A percentile compares a stretch with the other conserved stretches of the same genome.
These are phyloP conservation scores for Amaranthus cruentus DNA, from an alignment of 148 eudicot species.

Conservation along the genomic window DNA sequence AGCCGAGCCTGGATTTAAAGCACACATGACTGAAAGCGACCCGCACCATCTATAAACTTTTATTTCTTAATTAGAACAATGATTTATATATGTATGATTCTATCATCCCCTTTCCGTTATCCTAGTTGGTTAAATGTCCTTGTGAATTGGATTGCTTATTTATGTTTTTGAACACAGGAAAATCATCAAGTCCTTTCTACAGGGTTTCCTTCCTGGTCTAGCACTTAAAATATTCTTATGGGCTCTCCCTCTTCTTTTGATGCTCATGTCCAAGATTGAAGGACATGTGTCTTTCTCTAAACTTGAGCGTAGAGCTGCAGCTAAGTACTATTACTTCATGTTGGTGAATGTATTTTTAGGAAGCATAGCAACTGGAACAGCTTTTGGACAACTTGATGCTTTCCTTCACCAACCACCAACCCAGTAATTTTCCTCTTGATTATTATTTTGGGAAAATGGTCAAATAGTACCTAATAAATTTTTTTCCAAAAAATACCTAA, in stretches of 20 bases:
- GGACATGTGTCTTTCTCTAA: slow-evolving; percentile 76
- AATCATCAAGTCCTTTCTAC: slow-evolving; percentile 80
- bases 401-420: slow-evolving; percentile 85
- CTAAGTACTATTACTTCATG: slow-evolving; percentile 95
- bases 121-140: no score
- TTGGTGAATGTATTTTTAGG: slow-evolving; percentile 95
- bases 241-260: slow-evolving; percentile 70
- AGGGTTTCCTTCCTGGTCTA: slow-evolving; percentile 97
- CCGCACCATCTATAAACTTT: no score
- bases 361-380: slow-evolving; percentile 85
- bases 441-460: neutral
- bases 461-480: no score
- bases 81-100: no score
- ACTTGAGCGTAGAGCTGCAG: slow-evolving; percentile 78
- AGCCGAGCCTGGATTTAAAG: no score
- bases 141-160: neutral
- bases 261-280: slow-evolving; percentile 91
- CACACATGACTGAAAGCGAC: no score
- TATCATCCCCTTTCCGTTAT: no score
- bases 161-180: slow-evolving; percentile 42
- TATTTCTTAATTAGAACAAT: no score
- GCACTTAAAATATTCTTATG: slow-evolving; percentile 80
- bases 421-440: slow-evolving; percentile 47
- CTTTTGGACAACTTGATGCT: slow-evolving; percentile 78
- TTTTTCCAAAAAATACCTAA: no score